Evolutionary conservation across 179 eudicot species (phyloP).

Genomic region (Silene coronaria): DNA sequence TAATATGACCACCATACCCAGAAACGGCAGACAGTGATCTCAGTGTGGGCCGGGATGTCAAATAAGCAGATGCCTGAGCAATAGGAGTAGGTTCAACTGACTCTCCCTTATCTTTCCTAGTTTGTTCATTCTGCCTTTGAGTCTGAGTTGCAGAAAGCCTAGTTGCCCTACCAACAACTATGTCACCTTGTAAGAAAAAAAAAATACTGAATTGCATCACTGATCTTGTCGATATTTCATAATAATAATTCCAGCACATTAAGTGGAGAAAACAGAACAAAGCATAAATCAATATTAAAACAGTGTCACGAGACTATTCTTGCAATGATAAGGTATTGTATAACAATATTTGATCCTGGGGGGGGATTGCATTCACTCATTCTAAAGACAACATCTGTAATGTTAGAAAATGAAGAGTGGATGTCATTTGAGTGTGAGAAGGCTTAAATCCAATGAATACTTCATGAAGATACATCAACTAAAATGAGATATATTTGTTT

Average conservation of each 20-base stretch:
- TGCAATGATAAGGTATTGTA: no score
- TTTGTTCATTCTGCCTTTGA: slow-evolving; percentile 18
- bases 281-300: background rate
- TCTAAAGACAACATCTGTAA: no score
- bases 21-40: slow-evolving; percentile 6
- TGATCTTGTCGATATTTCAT: background rate
- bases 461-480: no score
- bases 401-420: no score
- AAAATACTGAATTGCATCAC: background rate
- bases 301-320: no score
- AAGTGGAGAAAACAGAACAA: background rate
- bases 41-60: background rate
- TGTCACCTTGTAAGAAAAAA: slow-evolving; percentile 8
- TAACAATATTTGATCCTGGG: no score
- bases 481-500: no score
- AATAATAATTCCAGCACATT: background rate
- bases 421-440: no score
- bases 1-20: background rate
- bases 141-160: slow-evolving; percentile 18
- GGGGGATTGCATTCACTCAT: no score
- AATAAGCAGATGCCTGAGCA: background rate
- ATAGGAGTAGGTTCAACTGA: slow-evolving; percentile 5
- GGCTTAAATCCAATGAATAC: no score
- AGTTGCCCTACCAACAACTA: slow-evolving; percentile 12
- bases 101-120: slow-evolving; percentile 27